phyloP scores from a whole-genome alignment of 805 yeast genomes.

The Saccharomycopsis malanga region DNA sequence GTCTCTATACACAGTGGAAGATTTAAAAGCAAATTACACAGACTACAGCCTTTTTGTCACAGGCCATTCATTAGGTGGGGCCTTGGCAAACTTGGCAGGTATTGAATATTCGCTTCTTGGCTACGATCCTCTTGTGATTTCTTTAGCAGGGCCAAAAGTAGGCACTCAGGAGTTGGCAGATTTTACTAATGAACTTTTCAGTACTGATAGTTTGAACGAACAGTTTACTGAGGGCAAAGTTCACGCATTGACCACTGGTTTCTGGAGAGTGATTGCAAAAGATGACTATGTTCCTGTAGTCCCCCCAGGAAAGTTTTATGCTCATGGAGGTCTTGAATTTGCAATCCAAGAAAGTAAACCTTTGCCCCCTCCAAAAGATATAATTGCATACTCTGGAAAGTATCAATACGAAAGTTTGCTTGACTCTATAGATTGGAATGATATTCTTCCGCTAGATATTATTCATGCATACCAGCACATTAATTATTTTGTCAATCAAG shows the following conservation, averaged over 20 bases:
- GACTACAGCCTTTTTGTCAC: slow-evolving; percentile 46
- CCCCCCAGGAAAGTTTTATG: slow-evolving; percentile 40
- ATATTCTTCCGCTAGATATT: slow-evolving; percentile 6
- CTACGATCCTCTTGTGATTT: slow-evolving; percentile 44
- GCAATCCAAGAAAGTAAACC: slow-evolving; percentile 33
- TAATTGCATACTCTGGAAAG: slow-evolving; percentile 23
- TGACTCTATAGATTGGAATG: slow-evolving; percentile 9
- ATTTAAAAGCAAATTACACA: slow-evolving; percentile 30
- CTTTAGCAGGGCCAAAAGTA: slow-evolving; percentile 60
- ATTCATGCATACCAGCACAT: slow-evolving; percentile 18
- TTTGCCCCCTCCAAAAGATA: slow-evolving; percentile 31
- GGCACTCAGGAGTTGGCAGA: slow-evolving; percentile 46
- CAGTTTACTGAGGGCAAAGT: slow-evolving; percentile 24
- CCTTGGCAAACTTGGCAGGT: slow-evolving; percentile 56
- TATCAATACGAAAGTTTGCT: slow-evolving; percentile 20
- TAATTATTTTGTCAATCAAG: slow-evolving; percentile 13
- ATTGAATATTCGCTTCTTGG: slow-evolving; percentile 54
- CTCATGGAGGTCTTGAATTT: slow-evolving; percentile 49
- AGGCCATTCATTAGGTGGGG: slow-evolving; percentile 79
- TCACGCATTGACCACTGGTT: slow-evolving; percentile 32
- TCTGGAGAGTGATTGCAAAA: slow-evolving; percentile 49
- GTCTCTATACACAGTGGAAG: background rate
- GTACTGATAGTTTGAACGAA: slow-evolving; percentile 30
- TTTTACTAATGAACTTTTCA: slow-evolving; percentile 47
- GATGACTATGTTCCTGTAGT: slow-evolving; percentile 52